Evolutionary conservation across 2,329 filamentous ascomycete species (phyloP).

Genomic region (Claviceps spartinae): DNA sequence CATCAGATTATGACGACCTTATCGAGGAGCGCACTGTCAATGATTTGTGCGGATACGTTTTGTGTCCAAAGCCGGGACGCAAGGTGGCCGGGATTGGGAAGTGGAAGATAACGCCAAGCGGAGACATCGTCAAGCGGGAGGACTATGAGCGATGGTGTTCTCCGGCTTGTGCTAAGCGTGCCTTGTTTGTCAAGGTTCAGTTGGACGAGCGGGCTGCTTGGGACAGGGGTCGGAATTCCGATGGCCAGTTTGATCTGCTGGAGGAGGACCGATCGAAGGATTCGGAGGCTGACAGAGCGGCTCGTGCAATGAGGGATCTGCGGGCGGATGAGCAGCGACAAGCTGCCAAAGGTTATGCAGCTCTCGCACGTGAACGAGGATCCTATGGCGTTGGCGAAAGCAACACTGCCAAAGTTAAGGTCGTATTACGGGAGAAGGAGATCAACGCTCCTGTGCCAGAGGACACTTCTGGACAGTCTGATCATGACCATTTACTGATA

Average conservation of each 20-base stretch:
- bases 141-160: conserved; percentile 83
- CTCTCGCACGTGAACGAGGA: conserved; percentile 38
- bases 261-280: conserved; percentile 48
- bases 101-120: conserved; percentile 50
- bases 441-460: conserved; percentile 11
- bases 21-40: conserved; percentile 81
- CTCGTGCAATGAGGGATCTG: conserved; percentile 26
- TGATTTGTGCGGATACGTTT: conserved; percentile 66
- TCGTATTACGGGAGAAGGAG: conserved; percentile 40
- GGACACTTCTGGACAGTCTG: conserved; percentile 15
- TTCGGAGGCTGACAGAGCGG: conserved; percentile 26
- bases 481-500: conserved; percentile 30
- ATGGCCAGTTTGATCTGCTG: conserved; percentile 46
- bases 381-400: conserved; percentile 12
- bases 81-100: conserved; percentile 43
- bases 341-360: conserved; percentile 23
- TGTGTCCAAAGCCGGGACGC: conserved; percentile 57
- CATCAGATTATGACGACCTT: conserved; percentile 77
- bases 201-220: conserved; percentile 74
- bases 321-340: conserved; percentile 31
- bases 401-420: conserved; percentile 24
- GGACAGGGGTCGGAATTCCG: conserved; percentile 52
- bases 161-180: conserved; percentile 60
- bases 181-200: conserved; percentile 79
- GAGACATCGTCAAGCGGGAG: conserved; percentile 50